Percentiles rank a stretch among this genome's conserved stretches.
phyloP scores from a whole-genome alignment of 2,329 filamentous ascomycete species.

The Cladosporium sp. region DNA sequence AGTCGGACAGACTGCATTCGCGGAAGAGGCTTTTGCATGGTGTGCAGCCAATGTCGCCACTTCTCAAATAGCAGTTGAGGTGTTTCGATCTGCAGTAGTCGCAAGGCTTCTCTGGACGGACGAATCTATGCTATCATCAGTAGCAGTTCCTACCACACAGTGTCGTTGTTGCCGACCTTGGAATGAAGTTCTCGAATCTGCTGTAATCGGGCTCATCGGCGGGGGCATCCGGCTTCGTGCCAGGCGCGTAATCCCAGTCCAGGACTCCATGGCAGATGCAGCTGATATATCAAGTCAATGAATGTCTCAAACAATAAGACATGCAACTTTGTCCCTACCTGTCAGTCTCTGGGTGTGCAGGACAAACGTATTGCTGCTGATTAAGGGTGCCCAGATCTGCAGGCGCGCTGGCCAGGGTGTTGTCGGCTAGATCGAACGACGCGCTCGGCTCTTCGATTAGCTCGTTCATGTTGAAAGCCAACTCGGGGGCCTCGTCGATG shows the following conservation, averaged over 20 bases:
- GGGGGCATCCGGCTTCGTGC: not conserved
- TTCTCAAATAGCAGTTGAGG: conserved; percentile 50
- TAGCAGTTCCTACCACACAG: not conserved
- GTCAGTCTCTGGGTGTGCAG: conserved; percentile 21
- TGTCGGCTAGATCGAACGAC: conserved; percentile 4
- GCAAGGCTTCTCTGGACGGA: conserved; percentile 49
- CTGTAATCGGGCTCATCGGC: conserved; percentile 38
- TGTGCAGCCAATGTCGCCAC: conserved; percentile 46
- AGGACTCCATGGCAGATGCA: conserved; percentile 28
- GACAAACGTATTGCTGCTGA: conserved; percentile 20
- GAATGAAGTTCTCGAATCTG: conserved; percentile 51
- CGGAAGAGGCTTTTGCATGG: conserved; percentile 52
- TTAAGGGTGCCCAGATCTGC: conserved; percentile 9
- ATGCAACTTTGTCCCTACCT: conserved; percentile 10
- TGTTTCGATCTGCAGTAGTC: conserved; percentile 51
- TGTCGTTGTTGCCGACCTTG: conserved; percentile 26
- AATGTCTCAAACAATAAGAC: not conserved
- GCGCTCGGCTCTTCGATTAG: conserved; percentile 6
- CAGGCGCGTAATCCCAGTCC: conserved; percentile 23
- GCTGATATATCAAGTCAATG: conserved; percentile 12
- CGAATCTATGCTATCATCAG: conserved; percentile 29
- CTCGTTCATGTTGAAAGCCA: conserved; percentile 21
- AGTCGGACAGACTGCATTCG: conserved; percentile 49
- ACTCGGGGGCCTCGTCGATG: conserved; percentile 25
- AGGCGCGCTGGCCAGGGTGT: conserved; percentile 18